A percentile compares a stretch with the other conserved stretches of the same genome.
These are phyloP conservation scores for Galerina sulciceps DNA, from an alignment of 768 basidiomycete species.

Conservation along the genomic window DNA sequence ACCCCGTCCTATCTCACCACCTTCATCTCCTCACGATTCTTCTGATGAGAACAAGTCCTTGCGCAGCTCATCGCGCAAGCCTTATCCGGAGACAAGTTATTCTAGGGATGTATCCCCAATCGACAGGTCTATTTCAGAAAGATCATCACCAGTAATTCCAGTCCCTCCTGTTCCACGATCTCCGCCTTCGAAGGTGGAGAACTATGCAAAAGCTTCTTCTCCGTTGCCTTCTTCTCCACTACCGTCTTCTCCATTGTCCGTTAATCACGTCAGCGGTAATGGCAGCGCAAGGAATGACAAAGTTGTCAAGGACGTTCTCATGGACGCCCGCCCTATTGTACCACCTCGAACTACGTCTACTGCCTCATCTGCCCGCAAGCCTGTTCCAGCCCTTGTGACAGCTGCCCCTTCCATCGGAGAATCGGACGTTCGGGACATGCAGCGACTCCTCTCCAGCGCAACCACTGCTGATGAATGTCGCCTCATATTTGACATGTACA, in stretches of 20 bases:
- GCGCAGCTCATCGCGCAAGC: conserved; percentile 20
- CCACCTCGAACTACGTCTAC: conserved; percentile 23
- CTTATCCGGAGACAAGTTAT: conserved; percentile 15
- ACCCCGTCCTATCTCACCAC: conserved; percentile 47
- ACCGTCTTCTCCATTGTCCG: conserved; percentile 7
- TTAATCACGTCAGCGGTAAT: conserved; percentile 20
- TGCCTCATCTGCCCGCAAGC: conserved; percentile 25
- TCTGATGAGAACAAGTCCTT: conserved; percentile 38
- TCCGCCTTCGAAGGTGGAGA: neutral
- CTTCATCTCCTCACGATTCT: conserved; percentile 50
- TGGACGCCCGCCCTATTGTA: conserved; percentile 19
- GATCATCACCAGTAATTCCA: conserved; percentile 19
- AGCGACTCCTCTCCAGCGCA: conserved; percentile 66
- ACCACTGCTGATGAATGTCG: conserved; percentile 84
- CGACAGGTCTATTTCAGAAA: conserved; percentile 17
- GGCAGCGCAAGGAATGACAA: conserved; percentile 12
- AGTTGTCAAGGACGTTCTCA: conserved; percentile 13
- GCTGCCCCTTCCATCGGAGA: conserved; percentile 29
- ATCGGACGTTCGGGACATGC: conserved; percentile 65
- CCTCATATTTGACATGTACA: conserved; percentile 81
- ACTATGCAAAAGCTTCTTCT: neutral
- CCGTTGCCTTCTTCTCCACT: neutral
- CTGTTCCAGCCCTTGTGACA: conserved; percentile 21
- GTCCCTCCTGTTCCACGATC: conserved; percentile 13
- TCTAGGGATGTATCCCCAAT: conserved; percentile 15